Percentiles rank a stretch among this genome's conserved stretches.
Conservation (phyloP, 192 early-diverging fungal species). For the Radiomyces spectabilis region DNA sequence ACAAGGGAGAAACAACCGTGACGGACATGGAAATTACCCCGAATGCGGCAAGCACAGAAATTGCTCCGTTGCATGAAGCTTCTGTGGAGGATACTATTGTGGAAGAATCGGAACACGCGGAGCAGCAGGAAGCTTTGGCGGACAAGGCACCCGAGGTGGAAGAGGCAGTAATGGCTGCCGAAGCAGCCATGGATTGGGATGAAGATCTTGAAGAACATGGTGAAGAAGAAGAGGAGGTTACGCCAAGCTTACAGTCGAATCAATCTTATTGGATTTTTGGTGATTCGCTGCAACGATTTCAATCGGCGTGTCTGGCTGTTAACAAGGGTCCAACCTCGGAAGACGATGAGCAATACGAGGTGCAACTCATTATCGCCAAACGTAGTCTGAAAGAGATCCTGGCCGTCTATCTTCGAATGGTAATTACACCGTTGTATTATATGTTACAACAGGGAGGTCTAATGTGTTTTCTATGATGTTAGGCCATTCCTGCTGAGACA, state of each 20-base stretch:
- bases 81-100: background rate
- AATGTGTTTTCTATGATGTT: background rate
- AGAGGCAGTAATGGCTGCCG: background rate
- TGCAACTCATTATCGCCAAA: conserved; percentile 15
- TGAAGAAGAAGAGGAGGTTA: background rate
- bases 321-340: background rate
- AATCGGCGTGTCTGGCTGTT: conserved; percentile 5
- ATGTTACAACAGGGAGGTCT: background rate
- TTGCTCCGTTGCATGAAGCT: too few relatives aligned
- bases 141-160: background rate
- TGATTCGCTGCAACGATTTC: conserved; percentile 19
- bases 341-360: conserved; percentile 7
- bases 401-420: conserved; percentile 20
- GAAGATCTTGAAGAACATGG: background rate
- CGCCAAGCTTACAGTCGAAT: conserved; percentile 5
- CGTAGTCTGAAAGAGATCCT: conserved; percentile 21
- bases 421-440: background rate
- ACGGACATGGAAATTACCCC: too few relatives aligned
- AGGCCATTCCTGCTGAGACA: conserved; percentile 21
- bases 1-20: too few relatives aligned
- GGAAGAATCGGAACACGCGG: background rate
- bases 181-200: background rate
- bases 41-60: too few relatives aligned
- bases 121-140: background rate
- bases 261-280: conserved; percentile 33